Evolutionary conservation across 2,329 filamentous ascomycete genomes (phyloP).

Genomic region (Trichoderma afroharzianum): DNA sequence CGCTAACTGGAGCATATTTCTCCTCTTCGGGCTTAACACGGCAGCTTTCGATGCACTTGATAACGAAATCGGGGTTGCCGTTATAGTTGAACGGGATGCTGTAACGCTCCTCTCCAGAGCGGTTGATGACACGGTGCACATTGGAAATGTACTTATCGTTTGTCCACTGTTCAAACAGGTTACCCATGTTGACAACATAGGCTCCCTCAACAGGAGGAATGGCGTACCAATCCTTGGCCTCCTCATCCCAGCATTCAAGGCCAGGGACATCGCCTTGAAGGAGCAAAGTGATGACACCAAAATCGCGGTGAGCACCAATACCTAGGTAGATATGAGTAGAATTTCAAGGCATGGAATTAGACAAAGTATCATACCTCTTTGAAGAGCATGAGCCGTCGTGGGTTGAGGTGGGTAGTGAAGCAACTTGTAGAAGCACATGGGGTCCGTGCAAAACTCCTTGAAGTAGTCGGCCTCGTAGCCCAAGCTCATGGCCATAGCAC

Average conservation of each 20-base stretch:
- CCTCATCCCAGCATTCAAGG: too few species aligned
- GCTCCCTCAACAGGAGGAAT: conserved; percentile 9
- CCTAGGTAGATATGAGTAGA: too few species aligned
- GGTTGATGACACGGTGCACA: conserved; percentile 17
- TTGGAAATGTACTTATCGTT: conserved; percentile 14
- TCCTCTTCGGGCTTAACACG: conserved; percentile 3
- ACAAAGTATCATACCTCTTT: too few species aligned
- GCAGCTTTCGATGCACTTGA: conserved; percentile 11
- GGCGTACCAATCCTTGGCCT: background rate
- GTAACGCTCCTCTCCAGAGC: background rate
- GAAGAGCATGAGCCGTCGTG: too few species aligned
- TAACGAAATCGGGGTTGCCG: too few species aligned
- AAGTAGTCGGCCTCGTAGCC: conserved; percentile 5
- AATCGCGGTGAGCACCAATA: too few species aligned
- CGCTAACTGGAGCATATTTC: conserved; percentile 17
- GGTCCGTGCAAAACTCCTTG: background rate
- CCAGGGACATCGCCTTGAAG: too few species aligned
- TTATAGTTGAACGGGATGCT: too few species aligned
- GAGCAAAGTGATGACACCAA: too few species aligned
- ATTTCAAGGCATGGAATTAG: too few species aligned
- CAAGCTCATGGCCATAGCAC: background rate
- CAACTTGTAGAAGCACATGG: too few species aligned
- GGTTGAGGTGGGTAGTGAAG: too few species aligned
- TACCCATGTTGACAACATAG: conserved; percentile 15
- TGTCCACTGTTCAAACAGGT: conserved; percentile 13